Evolutionary conservation across 2,329 filamentous ascomycete genomes (phyloP).

Genomic region (Colletotrichum falcatum): DNA sequence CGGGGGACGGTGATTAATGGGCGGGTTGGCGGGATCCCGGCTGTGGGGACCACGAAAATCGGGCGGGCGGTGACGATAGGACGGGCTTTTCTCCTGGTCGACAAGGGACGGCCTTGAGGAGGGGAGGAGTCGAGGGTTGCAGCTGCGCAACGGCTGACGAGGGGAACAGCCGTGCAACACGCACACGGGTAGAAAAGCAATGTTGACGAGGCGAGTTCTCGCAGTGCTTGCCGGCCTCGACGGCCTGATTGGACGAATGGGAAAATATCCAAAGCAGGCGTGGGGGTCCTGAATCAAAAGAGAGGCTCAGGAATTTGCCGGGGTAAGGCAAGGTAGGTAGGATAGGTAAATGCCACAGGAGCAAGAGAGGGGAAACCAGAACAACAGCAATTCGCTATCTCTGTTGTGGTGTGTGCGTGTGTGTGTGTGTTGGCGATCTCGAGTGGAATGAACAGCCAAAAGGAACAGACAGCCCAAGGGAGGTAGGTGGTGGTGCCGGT

Average conservation of each 20-base stretch:
- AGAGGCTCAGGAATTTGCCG: constrained; percentile 37
- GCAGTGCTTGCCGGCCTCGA: constrained; percentile 1
- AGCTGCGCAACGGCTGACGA: constrained; percentile 33
- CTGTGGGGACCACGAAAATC: constrained; percentile 37
- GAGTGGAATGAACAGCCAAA: constrained; percentile 6
- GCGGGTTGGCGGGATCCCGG: constrained; percentile 38
- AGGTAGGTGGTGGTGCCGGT: no score
- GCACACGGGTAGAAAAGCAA: constrained; percentile 36
- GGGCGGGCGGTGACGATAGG: constrained; percentile 40
- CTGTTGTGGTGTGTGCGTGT: constrained; percentile 12
- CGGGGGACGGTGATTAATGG: constrained; percentile 27
- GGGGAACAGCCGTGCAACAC: constrained; percentile 17
- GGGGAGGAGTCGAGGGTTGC: constrained; percentile 19
- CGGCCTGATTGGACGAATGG: constrained; percentile 25
- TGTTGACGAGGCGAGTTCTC: constrained; percentile 18
- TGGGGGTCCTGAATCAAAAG: constrained; percentile 28
- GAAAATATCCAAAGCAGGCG: constrained; percentile 20
- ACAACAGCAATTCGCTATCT: background rate
- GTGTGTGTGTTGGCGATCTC: constrained; percentile 4
- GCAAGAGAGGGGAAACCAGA: background rate
- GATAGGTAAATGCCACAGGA: constrained; percentile 15
- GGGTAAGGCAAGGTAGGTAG: constrained; percentile 13
- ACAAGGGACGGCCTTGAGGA: constrained; percentile 34
- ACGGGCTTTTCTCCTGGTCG: constrained; percentile 26
- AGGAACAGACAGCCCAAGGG: background rate